Conservation (phyloP, 352 stramenopile species). For the Phytophthora lateralis region DNA sequence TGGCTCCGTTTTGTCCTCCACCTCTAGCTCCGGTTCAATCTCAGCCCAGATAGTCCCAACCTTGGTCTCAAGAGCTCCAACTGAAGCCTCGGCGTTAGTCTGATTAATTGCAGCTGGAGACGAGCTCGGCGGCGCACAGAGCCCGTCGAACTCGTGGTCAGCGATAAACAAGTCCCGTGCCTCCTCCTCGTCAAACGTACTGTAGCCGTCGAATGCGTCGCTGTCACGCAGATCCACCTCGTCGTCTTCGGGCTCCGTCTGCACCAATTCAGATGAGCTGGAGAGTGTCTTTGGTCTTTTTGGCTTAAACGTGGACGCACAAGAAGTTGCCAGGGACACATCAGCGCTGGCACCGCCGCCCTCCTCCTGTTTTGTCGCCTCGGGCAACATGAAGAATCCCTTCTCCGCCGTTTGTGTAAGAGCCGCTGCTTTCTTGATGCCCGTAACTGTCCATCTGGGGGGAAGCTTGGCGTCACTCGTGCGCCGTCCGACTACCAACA, state of each 20-base stretch:
- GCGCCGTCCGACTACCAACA: slow-evolving; percentile 16
- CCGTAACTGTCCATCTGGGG: slow-evolving; percentile 18
- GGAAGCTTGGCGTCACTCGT: slow-evolving; percentile 25
- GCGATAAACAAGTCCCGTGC: slow-evolving; percentile 20
- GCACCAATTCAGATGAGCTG: slow-evolving; percentile 42
- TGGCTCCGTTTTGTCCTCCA: slow-evolving; percentile 20
- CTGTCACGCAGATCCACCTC: slow-evolving; percentile 39
- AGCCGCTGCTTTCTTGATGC: slow-evolving; percentile 23
- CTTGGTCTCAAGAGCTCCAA: slow-evolving; percentile 17
- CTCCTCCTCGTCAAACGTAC: slow-evolving; percentile 38
- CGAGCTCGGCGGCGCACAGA: slow-evolving; percentile 17
- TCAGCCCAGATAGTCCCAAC: background rate
- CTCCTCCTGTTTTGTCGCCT: slow-evolving; percentile 14
- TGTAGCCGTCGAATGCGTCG: slow-evolving; percentile 37
- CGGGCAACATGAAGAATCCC: slow-evolving; percentile 13
- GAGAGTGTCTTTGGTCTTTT: slow-evolving; percentile 32
- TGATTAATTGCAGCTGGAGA: slow-evolving; percentile 1
- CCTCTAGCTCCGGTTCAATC: slow-evolving; percentile 5
- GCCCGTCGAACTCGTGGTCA: slow-evolving; percentile 19
- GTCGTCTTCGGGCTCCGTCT: slow-evolving; percentile 54
- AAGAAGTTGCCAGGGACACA: slow-evolving; percentile 1
- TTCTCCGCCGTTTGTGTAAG: slow-evolving; percentile 13
- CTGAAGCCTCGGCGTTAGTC: background rate
- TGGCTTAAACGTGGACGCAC: slow-evolving; percentile 10
- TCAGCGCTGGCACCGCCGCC: background rate